Evolutionary conservation across 208 protist species (phyloP).

Genomic region (Crithidia thermophila): DNA sequence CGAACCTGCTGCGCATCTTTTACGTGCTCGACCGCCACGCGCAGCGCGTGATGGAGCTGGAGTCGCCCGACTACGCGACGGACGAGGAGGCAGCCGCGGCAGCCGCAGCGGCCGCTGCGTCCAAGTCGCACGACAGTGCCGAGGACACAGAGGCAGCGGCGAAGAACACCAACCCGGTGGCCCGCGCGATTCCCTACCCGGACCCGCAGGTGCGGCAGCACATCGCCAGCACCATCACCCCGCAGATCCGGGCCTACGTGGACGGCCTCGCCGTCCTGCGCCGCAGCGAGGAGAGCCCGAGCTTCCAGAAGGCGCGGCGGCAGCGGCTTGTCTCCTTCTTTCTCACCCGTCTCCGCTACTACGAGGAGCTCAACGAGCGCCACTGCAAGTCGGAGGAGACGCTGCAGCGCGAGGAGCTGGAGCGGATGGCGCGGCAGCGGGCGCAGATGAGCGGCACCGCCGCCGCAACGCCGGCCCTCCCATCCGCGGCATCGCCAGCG

Average conservation of each 20-base stretch:
- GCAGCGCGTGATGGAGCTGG: conserved; percentile 36
- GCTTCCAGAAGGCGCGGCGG: background rate
- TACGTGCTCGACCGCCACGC: conserved; percentile 60
- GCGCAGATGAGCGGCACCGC: background rate
- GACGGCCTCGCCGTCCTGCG: background rate
- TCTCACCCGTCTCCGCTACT: conserved; percentile 41
- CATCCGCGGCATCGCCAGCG: background rate
- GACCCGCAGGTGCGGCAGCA: conserved; percentile 22
- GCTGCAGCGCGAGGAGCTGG: conserved; percentile 35
- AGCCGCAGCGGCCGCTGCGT: conserved; percentile 5
- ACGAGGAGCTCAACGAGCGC: conserved; percentile 35
- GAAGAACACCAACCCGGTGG: background rate
- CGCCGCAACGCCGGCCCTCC: background rate
- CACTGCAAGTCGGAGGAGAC: conserved; percentile 41
- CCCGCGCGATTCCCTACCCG: conserved; percentile 17
- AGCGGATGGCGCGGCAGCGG: conserved; percentile 25
- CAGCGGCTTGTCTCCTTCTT: conserved; percentile 50
- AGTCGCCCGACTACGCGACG: conserved; percentile 32
- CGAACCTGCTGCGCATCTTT: conserved; percentile 58
- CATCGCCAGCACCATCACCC: conserved; percentile 10
- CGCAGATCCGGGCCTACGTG: conserved; percentile 22
- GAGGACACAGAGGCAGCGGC: conserved; percentile 3
- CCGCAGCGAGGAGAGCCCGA: background rate
- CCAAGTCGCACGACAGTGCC: conserved; percentile 5
- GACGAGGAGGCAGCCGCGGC: conserved; percentile 1